phyloP scores from a whole-genome alignment of 148 eudicot species.

The Chenopodium quinoa region DNA sequence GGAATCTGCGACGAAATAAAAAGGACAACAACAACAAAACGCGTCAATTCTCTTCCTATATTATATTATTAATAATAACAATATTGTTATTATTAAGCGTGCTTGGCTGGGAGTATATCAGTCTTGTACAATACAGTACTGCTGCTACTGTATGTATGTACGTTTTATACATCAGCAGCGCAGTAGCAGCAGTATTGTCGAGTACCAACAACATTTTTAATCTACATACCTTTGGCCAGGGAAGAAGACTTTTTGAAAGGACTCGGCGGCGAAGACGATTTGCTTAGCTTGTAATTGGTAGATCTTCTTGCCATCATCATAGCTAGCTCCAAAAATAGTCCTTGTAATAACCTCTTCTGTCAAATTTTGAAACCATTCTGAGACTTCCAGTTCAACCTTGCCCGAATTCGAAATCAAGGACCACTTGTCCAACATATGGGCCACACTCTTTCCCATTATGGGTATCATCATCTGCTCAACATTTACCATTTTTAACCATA shows the following conservation, averaged over 20 bases:
- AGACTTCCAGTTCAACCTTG: constrained; percentile 56
- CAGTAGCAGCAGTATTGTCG: neutral
- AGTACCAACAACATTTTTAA: neutral
- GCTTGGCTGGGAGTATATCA: constrained; percentile 3
- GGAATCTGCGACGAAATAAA: constrained; percentile 28
- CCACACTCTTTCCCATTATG: constrained; percentile 50
- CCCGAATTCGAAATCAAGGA: constrained; percentile 39
- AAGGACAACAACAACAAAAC: neutral
- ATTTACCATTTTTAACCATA: neutral
- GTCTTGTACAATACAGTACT: neutral
- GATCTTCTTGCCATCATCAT: constrained; percentile 54
- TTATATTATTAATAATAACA: neutral
- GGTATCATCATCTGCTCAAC: constrained; percentile 61
- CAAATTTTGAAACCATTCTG: constrained; percentile 53
- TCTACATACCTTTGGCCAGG: constrained; percentile 51
- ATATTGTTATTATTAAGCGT: constrained; percentile 4
- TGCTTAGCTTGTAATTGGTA: constrained; percentile 59
- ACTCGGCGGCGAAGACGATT: constrained; percentile 43
- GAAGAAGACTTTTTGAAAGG: constrained; percentile 52
- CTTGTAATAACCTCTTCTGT: constrained; percentile 53
- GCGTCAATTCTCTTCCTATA: neutral
- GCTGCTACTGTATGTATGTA: neutral
- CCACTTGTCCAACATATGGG: constrained; percentile 62
- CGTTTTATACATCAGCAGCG: no score
- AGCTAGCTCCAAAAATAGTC: constrained; percentile 55